phyloP scores from a whole-genome alignment of 108 stramenopile species.

The Cyclotella choctawhatcheeana region DNA sequence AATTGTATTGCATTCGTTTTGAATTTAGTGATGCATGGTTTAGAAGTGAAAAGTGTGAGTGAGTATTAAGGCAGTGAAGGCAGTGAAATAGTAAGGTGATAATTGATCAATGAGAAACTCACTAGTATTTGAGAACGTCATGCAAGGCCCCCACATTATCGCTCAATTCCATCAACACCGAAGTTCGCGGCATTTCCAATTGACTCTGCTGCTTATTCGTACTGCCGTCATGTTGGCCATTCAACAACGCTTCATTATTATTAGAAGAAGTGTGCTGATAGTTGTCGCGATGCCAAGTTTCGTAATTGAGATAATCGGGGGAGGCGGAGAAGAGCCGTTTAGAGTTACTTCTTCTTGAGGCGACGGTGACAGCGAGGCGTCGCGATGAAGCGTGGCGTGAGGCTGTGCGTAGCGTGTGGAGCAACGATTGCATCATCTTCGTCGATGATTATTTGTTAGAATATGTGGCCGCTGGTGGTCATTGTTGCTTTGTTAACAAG shows the following conservation, averaged over 20 bases:
- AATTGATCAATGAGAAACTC: conserved; percentile 16
- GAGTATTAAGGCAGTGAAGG: no score
- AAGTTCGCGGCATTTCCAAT: conserved; percentile 56
- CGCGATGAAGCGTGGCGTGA: background rate
- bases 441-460: no score
- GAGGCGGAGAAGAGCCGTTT: no score
- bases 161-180: conserved; percentile 85
- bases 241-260: no score
- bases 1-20: background rate
- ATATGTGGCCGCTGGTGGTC: no score
- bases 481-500: no score
- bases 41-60: no score
- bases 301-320: conserved; percentile 34
- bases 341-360: background rate
- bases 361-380: background rate
- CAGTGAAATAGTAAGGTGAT: no score
- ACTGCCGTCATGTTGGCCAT: background rate
- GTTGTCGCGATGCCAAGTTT: conserved; percentile 21
- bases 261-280: conserved; percentile 1
- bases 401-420: no score
- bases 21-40: no score
- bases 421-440: no score
- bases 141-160: conserved; percentile 90
- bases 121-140: conserved; percentile 86
- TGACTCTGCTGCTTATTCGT: background rate